Evolutionary conservation across 768 basidiomycete genomes (phyloP).

Genomic region (Pholiota microspora): DNA sequence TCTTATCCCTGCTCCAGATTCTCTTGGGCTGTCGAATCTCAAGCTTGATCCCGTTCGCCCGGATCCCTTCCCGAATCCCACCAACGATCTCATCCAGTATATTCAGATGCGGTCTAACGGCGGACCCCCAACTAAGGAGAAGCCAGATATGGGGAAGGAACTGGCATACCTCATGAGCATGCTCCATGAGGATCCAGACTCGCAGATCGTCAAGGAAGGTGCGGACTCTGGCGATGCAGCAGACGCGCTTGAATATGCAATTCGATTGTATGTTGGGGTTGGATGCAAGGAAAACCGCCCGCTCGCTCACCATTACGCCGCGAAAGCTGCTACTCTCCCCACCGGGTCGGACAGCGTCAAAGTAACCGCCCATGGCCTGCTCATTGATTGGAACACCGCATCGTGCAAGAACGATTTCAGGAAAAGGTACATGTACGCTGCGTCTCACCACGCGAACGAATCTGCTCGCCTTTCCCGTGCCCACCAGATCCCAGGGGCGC

Average conservation of each 20-base stretch:
- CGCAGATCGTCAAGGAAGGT: not conserved
- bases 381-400: constrained; percentile 12
- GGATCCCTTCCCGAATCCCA: not conserved
- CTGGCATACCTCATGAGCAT: not conserved
- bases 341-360: constrained; percentile 5
- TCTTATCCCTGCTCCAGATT: constrained; percentile 7
- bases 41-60: not conserved
- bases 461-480: constrained; percentile 2
- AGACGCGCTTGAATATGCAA: not conserved
- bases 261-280: constrained; percentile 2
- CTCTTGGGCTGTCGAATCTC: constrained; percentile 6
- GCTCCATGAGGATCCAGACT: not conserved
- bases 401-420: not conserved
- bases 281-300: constrained; percentile 11
- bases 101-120: not conserved
- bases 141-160: not conserved
- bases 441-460: constrained; percentile 13
- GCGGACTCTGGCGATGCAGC: not conserved
- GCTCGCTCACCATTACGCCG: constrained; percentile 8
- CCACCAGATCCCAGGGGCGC: not conserved
- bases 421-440: constrained; percentile 11
- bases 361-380: constrained; percentile 11
- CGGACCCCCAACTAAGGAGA: not conserved
- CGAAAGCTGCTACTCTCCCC: constrained; percentile 5
- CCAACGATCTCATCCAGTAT: not conserved